A percentile compares a stretch with the other conserved stretches of the same genome.
phyloP scores from a whole-genome alignment of 2,329 filamentous ascomycete species.

The Dactylellina sp. region DNA sequence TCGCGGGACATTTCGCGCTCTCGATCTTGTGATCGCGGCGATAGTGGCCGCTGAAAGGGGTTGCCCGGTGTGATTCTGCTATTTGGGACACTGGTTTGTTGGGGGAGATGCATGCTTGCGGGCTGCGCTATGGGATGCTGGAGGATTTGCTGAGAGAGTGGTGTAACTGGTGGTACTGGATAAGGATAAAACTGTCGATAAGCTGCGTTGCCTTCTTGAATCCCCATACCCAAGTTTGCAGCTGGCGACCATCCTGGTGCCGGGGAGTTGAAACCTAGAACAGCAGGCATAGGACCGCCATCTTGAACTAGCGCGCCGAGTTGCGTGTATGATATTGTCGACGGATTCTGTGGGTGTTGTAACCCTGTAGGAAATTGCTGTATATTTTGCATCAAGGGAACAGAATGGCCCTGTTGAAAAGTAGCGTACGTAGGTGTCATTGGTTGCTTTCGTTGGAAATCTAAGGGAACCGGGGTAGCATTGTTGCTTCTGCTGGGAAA shows the following conservation, averaged over 20 bases:
- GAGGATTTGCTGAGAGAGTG: background rate
- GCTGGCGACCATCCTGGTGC: conserved; percentile 44
- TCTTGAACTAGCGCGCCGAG: conserved; percentile 52
- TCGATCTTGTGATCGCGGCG: conserved; percentile 29
- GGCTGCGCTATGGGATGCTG: conserved; percentile 3
- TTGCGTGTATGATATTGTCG: conserved; percentile 43
- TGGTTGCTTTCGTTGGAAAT: conserved; percentile 45
- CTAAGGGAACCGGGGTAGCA: conserved; percentile 46
- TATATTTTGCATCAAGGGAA: conserved; percentile 30
- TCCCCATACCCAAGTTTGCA: conserved; percentile 23
- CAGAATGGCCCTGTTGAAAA: conserved; percentile 29
- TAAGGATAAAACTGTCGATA: conserved; percentile 37
- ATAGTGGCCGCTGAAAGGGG: conserved; percentile 46
- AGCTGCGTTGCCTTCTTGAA: conserved; percentile 3
- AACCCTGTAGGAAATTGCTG: conserved; percentile 31
- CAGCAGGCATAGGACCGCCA: conserved; percentile 54
- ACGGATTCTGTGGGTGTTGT: conserved; percentile 24
- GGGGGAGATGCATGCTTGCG: conserved; percentile 36
- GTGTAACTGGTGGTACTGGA: conserved; percentile 21
- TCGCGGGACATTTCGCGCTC: conserved; percentile 47
- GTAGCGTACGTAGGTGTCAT: conserved; percentile 47
- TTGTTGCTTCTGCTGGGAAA: conserved; percentile 55
- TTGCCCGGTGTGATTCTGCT: conserved; percentile 33
- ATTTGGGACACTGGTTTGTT: conserved; percentile 30
- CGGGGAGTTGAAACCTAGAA: conserved; percentile 52